Conservation (phyloP, 1,284 basidiomycete genomes). For the Puccinia polysora region DNA sequence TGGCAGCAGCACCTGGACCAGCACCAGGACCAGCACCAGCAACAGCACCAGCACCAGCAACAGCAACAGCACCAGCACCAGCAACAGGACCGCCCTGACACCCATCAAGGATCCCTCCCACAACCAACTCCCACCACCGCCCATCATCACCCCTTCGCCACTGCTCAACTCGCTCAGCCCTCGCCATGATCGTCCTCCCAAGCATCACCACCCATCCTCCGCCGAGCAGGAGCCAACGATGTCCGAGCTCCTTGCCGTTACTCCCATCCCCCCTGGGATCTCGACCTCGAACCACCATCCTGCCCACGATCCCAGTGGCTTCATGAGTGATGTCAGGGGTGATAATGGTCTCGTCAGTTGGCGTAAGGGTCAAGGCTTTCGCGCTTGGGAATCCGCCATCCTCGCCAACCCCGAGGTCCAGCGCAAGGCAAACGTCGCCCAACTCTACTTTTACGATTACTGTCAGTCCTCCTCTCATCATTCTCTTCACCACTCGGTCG, state of each 20-base stretch:
- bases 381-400: constrained; percentile 72
- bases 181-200: not conserved
- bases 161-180: not conserved
- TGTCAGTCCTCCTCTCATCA: not conserved
- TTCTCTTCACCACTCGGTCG: not conserved
- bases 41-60: too few species aligned
- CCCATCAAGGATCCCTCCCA: not conserved
- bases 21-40: too few species aligned
- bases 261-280: not conserved
- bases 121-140: not conserved
- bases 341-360: constrained; percentile 49
- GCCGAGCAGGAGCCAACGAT: constrained; percentile 31
- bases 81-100: not conserved
- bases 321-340: constrained; percentile 42
- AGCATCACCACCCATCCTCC: not conserved
- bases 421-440: constrained; percentile 88
- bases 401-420: constrained; percentile 77
- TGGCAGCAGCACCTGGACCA: too few species aligned
- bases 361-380: constrained; percentile 51
- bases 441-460: constrained; percentile 67
- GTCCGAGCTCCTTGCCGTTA: constrained; percentile 39
- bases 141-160: not conserved
- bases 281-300: not conserved
- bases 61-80: too few species aligned
- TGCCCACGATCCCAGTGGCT: constrained; percentile 7